Evolutionary conservation across 2,329 filamentous ascomycete species (phyloP), one percentile per base, ranked within the genome.

Genomic region (Fusarium palustre): DNA sequence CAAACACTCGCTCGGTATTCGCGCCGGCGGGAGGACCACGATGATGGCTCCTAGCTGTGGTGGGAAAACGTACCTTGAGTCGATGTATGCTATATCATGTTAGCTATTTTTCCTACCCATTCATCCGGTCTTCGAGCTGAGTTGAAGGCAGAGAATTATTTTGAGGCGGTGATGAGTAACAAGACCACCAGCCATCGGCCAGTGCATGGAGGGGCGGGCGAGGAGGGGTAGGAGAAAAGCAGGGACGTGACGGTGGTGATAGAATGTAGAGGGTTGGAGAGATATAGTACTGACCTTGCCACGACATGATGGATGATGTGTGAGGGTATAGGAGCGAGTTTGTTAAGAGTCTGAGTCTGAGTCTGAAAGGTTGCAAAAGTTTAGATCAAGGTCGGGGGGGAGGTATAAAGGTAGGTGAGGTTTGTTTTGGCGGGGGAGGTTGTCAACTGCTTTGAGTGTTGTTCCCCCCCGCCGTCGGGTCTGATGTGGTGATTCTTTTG

Each of bases 221-320:
- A 41, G 58, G 57, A 53, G 61, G 68, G 71, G 56, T 58, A 41
- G 54, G 45, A 50, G 61, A 20, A 52, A 55, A 52, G 34, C 43
- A 55, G 43, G 36, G 34, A 55, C 42, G 31, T 41, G 56, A 63
- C 33, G 31, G 58, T 41, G 43, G 22, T 58, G 22, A 34, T 57
- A 49, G 47, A 58, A 53, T 38, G 10, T 4, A 42, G 22, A 22
- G 13, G 54, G 60, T 31, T n/a, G 13, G 52, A 59, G 31, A 49
- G 49, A 74, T 65, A 31, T 30, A 25, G 48, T 68, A 76, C 76
- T 75, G 76, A 92, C 91, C 88, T 90, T 93, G 90, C 90, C 90
- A 92, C 81, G 90, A 92, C 90, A 92, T 91, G 78, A 74, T 87
- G 73, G 11, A 50, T 50, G 65, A 61, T 39, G 46, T 64, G 63